Evolutionary conservation across 2,329 filamentous ascomycete species (phyloP).

Genomic region (Botrytis medusae): DNA sequence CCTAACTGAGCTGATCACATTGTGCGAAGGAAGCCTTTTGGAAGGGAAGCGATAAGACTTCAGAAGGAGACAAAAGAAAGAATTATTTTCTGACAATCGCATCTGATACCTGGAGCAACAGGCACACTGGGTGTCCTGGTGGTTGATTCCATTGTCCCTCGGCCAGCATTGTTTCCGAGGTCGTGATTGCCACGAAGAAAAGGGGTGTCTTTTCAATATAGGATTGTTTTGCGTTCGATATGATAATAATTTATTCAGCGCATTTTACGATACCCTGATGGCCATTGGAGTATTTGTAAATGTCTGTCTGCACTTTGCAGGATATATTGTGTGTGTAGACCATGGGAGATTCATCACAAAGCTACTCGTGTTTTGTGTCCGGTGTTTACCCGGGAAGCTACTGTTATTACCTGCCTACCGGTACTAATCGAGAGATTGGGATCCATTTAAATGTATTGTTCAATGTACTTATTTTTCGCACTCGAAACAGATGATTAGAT

Average conservation of each 20-base stretch:
- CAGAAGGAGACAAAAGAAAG: not conserved
- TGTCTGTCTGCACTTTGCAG: not conserved
- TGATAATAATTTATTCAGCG: not conserved
- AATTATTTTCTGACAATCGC: not conserved
- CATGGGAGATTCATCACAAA: not conserved
- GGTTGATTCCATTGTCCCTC: not conserved
- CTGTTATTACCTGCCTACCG: not conserved
- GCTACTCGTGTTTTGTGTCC: not conserved
- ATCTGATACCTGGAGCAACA: not conserved
- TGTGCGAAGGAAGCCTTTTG: no score
- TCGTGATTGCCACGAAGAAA: not conserved
- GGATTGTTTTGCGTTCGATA: not conserved
- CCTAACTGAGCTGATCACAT: not conserved
- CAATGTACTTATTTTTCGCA: not conserved
- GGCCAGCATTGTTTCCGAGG: not conserved
- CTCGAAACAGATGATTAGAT: not conserved
- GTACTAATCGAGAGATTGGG: not conserved
- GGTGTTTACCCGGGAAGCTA: not conserved
- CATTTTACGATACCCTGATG: not conserved
- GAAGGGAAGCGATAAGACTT: no score
- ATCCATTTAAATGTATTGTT: not conserved
- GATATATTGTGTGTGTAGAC: not conserved
- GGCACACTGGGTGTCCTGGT: not conserved
- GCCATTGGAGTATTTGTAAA: not conserved
- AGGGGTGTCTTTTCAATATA: not conserved